Evolutionary conservation across 2,329 filamentous ascomycete genomes (phyloP).

Genomic region (Dissoconium aciculare): DNA sequence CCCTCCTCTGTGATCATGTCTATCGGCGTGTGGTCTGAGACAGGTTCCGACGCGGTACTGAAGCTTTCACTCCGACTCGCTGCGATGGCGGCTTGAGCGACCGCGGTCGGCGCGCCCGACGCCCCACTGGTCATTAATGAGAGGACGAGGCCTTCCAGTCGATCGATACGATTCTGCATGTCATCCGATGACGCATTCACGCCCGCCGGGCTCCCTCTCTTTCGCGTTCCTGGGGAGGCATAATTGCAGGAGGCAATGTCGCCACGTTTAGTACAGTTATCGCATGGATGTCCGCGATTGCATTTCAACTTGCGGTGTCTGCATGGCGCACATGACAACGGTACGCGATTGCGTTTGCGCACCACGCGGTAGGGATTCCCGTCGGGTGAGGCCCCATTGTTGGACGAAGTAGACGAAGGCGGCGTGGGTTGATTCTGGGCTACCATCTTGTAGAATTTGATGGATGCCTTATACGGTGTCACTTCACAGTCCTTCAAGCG

Average conservation of each 20-base stretch:
- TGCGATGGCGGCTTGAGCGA: constrained; percentile 35
- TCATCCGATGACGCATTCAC: constrained; percentile 57
- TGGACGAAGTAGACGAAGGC: constrained; percentile 62
- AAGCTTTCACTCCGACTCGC: constrained; percentile 31
- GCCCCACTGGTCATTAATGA: constrained; percentile 81
- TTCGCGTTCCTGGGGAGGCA: constrained; percentile 52
- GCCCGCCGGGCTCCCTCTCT: constrained; percentile 42
- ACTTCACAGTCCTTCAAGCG: no score
- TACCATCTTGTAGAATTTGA: constrained; percentile 2
- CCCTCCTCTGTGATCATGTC: constrained; percentile 40
- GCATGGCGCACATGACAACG: constrained; percentile 81
- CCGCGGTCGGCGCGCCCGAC: constrained; percentile 27
- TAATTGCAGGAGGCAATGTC: constrained; percentile 74
- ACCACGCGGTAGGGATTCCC: constrained; percentile 68
- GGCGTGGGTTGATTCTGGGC: constrained; percentile 44
- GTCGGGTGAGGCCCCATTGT: constrained; percentile 65
- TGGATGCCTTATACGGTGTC: no score
- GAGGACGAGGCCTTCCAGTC: constrained; percentile 79
- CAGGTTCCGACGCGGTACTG: constrained; percentile 26
- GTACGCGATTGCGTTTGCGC: constrained; percentile 80
- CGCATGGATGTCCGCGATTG: constrained; percentile 78
- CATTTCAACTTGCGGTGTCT: constrained; percentile 94
- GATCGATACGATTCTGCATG: constrained; percentile 97
- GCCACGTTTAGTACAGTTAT: constrained; percentile 83
- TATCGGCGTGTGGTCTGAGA: constrained; percentile 42